Evolutionary conservation across 2,329 filamentous ascomycete species (phyloP), one percentile per base, ranked within the genome.

Genomic region (Nemania sp.): DNA sequence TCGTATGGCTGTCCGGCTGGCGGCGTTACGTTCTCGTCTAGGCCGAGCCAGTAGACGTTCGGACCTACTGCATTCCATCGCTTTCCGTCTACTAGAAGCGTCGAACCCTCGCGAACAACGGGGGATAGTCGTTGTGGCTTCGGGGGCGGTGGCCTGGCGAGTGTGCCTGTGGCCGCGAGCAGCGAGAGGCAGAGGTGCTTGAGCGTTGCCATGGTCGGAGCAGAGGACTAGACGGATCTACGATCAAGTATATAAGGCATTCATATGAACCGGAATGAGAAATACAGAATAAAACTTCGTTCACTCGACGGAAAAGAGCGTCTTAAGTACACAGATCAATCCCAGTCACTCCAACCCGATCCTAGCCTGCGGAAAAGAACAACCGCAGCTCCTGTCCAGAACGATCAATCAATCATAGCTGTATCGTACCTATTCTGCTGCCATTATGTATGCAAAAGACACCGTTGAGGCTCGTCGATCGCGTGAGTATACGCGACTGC

Each of bases 11-110:
- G 64, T 5, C 73, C 75, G 1, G 61, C 59, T 0, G 75, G 72
- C 5, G 76, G 76, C 1, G 68, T 66, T 11, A 80, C 75, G 61
- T 79, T 79, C 62, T 80, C 77, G 62, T 79, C 77, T 1, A 79
- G 70, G 1, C 76, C 77, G 8, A 79, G 71, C 76, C 76, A 79
- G 67, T 80, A 79, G 12, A 78, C 68, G 56, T 79, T 79, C n/a
- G 75, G 73, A 0, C 76, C 77, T 14, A 75, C 73, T 1, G 73
- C 73, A 48, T 73, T 75, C 74, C 75, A 79, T 5, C 57, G 64
- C 43, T 73, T 67, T 14, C 71, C 72, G 40, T 70, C 63, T 9
- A 76, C 70, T 1, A 68, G 50, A 14, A 77, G 64, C 1, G 50
- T 61, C 1, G 72, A 70, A 28, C 72, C 72, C 1, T 72, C 57